Percentiles rank a stretch among this genome's conserved stretches.
Conservation (phyloP, 2,329 filamentous ascomycete species). For the Aureobasidium vineae region DNA sequence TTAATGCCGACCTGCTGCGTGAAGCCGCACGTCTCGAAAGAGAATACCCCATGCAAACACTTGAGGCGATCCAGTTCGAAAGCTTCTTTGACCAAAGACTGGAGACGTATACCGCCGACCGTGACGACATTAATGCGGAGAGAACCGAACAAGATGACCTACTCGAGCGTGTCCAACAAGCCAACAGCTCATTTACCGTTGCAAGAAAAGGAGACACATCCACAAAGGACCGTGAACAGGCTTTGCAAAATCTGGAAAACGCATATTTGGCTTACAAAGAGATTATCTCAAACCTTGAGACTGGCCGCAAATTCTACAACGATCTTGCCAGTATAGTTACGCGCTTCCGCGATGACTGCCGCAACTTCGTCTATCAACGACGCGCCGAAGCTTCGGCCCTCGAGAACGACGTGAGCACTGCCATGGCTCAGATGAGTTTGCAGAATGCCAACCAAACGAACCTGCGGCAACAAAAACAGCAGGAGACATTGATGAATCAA, state of each 20-base stretch:
- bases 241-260: constrained; percentile 82
- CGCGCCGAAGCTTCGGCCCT: constrained; percentile 75
- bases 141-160: constrained; percentile 78
- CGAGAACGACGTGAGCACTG: constrained; percentile 64
- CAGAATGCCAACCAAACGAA: constrained; percentile 44
- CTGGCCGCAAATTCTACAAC: constrained; percentile 94
- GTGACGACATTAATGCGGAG: constrained; percentile 65
- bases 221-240: constrained; percentile 74
- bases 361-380: constrained; percentile 74
- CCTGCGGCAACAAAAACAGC: constrained; percentile 47
- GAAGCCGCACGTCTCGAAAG: constrained; percentile 85
- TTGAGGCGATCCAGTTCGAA: constrained; percentile 89
- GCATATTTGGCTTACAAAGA: constrained; percentile 97
- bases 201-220: constrained; percentile 67
- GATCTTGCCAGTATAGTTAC: constrained; percentile 86
- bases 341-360: constrained; percentile 76
- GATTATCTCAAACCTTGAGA: constrained; percentile 86
- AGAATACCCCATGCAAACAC: constrained; percentile 76
- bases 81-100: constrained; percentile 82
- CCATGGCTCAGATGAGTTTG: constrained; percentile 60
- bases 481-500: constrained; percentile 37
- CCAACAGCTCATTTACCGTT: constrained; percentile 74
- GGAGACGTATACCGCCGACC: constrained; percentile 75
- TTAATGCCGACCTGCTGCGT: constrained; percentile 74
- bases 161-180: constrained; percentile 65